These are phyloP conservation scores for Ceratocystis cubensis DNA, from an alignment of 2,329 filamentous ascomycete species.

Conservation along the genomic window DNA sequence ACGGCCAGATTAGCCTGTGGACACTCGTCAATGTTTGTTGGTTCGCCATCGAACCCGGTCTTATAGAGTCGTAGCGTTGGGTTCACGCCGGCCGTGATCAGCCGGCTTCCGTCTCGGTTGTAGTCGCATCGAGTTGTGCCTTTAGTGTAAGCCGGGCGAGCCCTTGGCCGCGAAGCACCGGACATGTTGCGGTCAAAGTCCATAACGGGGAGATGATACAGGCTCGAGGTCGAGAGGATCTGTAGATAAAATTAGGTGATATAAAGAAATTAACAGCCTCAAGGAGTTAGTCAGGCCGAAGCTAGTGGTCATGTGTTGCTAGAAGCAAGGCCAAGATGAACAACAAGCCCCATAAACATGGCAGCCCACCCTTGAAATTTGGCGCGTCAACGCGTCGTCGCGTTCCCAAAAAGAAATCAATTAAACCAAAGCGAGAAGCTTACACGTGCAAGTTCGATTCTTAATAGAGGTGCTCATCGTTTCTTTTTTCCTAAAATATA, in stretches of 20 bases:
- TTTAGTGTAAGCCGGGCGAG: slow-evolving; percentile 63
- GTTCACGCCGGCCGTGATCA: slow-evolving; percentile 87
- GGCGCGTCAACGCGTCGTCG: slow-evolving; percentile 2
- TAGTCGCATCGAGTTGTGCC: slow-evolving; percentile 81
- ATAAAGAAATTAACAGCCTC: neutral
- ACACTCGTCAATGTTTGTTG: slow-evolving; percentile 80
- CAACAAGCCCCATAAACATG: neutral
- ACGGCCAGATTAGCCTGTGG: slow-evolving; percentile 76
- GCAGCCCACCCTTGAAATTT: neutral
- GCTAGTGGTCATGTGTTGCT: neutral
- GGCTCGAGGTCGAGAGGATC: neutral
- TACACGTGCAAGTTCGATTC: slow-evolving; percentile 13
- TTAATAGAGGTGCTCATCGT: neutral
- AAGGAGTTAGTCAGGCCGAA: neutral
- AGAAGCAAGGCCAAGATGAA: neutral
- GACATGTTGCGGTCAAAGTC: slow-evolving; percentile 27
- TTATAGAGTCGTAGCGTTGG: slow-evolving; percentile 88
- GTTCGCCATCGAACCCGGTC: slow-evolving; percentile 83
- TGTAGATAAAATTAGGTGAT: neutral
- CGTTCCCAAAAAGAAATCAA: slow-evolving; percentile 4
- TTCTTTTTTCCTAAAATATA: neutral
- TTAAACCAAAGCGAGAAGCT: slow-evolving; percentile 12
- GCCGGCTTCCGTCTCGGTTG: slow-evolving; percentile 71
- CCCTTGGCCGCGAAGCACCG: slow-evolving; percentile 40
- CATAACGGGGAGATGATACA: neutral